Evolutionary conservation across 495 filamentous ascomycete genomes (phyloP), one percentile per base, ranked within the genome.

Genomic region (Hyaloscypha variabilis): DNA sequence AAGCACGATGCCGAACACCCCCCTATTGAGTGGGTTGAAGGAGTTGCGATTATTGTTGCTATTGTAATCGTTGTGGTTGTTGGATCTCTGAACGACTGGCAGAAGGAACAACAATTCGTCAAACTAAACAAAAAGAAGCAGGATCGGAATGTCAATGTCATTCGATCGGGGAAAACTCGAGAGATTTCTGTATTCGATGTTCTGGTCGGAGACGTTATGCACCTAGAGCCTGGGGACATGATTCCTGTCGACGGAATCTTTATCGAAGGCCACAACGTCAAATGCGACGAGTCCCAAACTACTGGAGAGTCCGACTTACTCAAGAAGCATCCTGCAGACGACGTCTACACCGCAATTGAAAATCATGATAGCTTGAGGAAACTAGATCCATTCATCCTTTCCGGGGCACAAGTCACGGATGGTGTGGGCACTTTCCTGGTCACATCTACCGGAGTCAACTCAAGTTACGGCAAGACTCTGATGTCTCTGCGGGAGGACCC

Each of bases 331-430:
- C 69, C 86, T 1, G 90, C 82, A 11, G 88, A 94, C 28, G 92
- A 95, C 14, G 94, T 96, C 23, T 96, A 84, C 67, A 80, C 80
- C 39, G 90, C 91, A 4, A 93, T 97, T 63, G 87, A 95, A 70
- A 83, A 90, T 50, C 82, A 90, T 56, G 88, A 93, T 60, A 83
- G 81, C 62, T 75, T 92, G n/a, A 83, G 84, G 68, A 97, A 97
- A 74, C 80, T 95, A 77, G 94, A 98, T 68, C 94, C 94, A 1
- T 97, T 98, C 74, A 96, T 98, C 67, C 84, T 97, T 46, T 97
- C 94, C 17, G 94, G 94, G 50, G 87, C 90, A 10, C 95, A 95
- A 73, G 92, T 98, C 36, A 91, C 93, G 59, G 94, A 98, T 77
- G 94, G 94, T 29, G 85, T 95, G 30, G 88, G 85, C 14, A 91